Percentiles rank a stretch among this genome's conserved stretches.
These are phyloP conservation scores for Diaporthe sp. DNA, from an alignment of 2,329 filamentous ascomycete species.

Conservation along the genomic window DNA sequence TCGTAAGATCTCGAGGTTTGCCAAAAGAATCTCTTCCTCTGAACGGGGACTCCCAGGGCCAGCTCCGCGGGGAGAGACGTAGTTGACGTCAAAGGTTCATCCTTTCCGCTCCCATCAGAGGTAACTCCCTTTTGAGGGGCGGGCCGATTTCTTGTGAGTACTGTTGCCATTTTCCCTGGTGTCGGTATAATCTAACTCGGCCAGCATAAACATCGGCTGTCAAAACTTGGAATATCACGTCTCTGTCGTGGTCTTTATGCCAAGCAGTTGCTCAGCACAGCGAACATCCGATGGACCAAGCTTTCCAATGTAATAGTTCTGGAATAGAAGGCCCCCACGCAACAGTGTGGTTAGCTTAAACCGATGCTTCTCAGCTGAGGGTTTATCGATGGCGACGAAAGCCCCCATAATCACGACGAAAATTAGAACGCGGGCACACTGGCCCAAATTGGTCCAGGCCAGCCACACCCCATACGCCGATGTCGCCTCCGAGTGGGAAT, in stretches of 20 bases:
- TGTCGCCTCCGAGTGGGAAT: neutral
- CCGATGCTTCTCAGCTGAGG: neutral
- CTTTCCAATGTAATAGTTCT: neutral
- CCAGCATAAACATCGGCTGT: neutral
- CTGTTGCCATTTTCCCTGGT: constrained; percentile 34
- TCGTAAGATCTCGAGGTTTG: constrained; percentile 48
- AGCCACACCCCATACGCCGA: constrained; percentile 1
- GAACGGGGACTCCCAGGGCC: constrained; percentile 49
- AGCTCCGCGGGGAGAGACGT: constrained; percentile 40
- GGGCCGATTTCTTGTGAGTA: constrained; percentile 14
- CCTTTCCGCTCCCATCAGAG: constrained; percentile 16
- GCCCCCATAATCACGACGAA: constrained; percentile 20
- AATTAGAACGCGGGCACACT: neutral
- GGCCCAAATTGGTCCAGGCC: neutral
- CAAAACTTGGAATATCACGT: neutral
- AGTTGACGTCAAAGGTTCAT: constrained; percentile 22
- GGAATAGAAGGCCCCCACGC: neutral
- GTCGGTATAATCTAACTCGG: too few species aligned
- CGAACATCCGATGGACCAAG: neutral
- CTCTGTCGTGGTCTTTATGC: neutral
- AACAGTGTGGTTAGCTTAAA: neutral
- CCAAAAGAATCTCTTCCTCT: constrained; percentile 52
- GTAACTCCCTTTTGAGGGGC: neutral
- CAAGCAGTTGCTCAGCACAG: neutral
- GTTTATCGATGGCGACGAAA: constrained; percentile 33